Evolutionary conservation across 2,329 filamentous ascomycete species (phyloP), one percentile per base, ranked within the genome.

Genomic region (Xylaria arbuscula): DNA sequence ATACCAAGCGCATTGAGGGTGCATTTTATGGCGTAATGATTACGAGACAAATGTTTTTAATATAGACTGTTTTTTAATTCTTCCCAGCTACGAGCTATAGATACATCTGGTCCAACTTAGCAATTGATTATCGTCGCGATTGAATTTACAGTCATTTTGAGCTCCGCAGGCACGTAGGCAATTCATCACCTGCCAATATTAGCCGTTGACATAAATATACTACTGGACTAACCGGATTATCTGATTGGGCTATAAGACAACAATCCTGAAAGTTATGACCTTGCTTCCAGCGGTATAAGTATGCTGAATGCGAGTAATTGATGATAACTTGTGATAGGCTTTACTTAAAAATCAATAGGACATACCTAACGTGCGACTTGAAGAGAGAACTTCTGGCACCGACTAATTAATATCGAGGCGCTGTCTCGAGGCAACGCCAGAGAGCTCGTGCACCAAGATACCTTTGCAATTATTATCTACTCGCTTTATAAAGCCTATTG

Each of bases 11-110:
- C 66, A 68, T 63, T 54, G 24, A 63, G 54, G 62, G 62, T 66
- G 61, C 62, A 61, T 66, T 61, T 48, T 66, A 64, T 70, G 61
- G 66, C 66, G 68, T 70, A 68, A 70, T 68, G 59, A 66, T 68
- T 68, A 70, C 62, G 56, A 65, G 15, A 47, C 3, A 67, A 40
- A 58, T 58, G 55, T 62, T 9, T 9, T 34, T 53, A 42, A 56
- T 42, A 50, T 38, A 60, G 36, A 53, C 17, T 36, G 10, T 28
- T 42, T n/a, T 22, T 48, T 38, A 38, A 40, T 53, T 58, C 13
- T 47, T 9, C 42, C 17, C 17, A 47, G 8, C 42, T 8, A 7
- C 28, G 28, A 28, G 28, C 28, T 19, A 9, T 17, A 42, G 15
- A 17, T 17, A 42, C 17, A 42, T 42, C 13, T n/a, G 13, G 40